A percentile compares a stretch with the other conserved stretches of the same genome.
These are phyloP conservation scores for Pyrenophora tritici-repentis DNA, from an alignment of 2,329 filamentous ascomycete genomes.

Conservation along the genomic window DNA sequence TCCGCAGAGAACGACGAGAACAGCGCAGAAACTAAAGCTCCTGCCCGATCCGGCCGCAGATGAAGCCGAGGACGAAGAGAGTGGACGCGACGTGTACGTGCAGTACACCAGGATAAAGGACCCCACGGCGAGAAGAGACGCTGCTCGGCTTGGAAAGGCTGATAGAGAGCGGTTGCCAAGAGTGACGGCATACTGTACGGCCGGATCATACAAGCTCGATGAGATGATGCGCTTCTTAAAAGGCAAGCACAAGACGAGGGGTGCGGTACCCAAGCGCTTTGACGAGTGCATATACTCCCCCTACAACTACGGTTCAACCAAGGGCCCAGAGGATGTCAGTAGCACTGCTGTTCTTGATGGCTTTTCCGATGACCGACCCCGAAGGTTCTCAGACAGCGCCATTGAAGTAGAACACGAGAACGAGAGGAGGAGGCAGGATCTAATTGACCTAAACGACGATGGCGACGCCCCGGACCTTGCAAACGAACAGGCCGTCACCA, in stretches of 20 bases:
- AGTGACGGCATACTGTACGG: slow-evolving; percentile 96
- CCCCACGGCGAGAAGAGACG: slow-evolving; percentile 87
- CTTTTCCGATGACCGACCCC: slow-evolving; percentile 52
- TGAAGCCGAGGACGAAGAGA: slow-evolving; percentile 80
- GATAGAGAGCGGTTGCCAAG: slow-evolving; percentile 84
- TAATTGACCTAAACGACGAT: slow-evolving; percentile 64
- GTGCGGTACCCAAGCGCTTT: slow-evolving; percentile 86
- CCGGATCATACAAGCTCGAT: slow-evolving; percentile 88
- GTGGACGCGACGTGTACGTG: slow-evolving; percentile 92
- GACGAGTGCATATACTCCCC: slow-evolving; percentile 98
- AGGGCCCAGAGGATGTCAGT: slow-evolving; percentile 42
- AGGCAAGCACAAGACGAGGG: slow-evolving; percentile 74
- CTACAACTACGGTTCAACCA: slow-evolving; percentile 72
- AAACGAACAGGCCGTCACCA: slow-evolving; percentile 32
- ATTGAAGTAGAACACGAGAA: slow-evolving; percentile 68
- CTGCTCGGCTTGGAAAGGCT: slow-evolving; percentile 88
- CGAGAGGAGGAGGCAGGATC: slow-evolving; percentile 61
- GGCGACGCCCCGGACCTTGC: slow-evolving; percentile 37
- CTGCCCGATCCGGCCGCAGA: slow-evolving; percentile 86
- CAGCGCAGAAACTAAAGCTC: slow-evolving; percentile 95
- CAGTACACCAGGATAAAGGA: slow-evolving; percentile 99
- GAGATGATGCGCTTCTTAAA: slow-evolving; percentile 90
- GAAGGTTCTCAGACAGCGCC: slow-evolving; percentile 75
- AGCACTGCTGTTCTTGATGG: slow-evolving; percentile 40
- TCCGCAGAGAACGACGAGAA: slow-evolving; percentile 92